Evolutionary conservation across 73 alveolate species (phyloP).

Genomic region (Loxodes magnus): DNA sequence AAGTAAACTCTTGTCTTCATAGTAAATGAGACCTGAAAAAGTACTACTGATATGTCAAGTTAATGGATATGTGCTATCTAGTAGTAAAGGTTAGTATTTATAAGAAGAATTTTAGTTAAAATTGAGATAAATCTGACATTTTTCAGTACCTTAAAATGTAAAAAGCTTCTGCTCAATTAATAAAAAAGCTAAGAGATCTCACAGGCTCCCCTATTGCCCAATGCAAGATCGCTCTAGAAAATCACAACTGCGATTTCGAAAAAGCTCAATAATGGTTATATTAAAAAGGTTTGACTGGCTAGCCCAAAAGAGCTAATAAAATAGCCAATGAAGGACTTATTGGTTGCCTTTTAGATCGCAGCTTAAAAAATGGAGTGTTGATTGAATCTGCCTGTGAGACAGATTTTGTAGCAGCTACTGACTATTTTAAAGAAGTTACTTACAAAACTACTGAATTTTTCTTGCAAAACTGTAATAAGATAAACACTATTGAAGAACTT

Average conservation of each 20-base stretch:
- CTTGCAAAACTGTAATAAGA: too few species aligned
- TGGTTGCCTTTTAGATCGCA: constrained; percentile 13
- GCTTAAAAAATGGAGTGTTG: constrained; percentile 17
- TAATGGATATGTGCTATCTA: too few species aligned
- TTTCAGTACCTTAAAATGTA: neutral
- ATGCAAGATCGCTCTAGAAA: constrained; percentile 46
- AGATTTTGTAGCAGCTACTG: constrained; percentile 54
- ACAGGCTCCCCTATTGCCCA: constrained; percentile 47
- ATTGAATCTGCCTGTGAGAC: constrained; percentile 52
- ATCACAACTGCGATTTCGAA: constrained; percentile 31
- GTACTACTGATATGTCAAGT: too few species aligned
- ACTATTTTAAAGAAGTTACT: constrained; percentile 17
- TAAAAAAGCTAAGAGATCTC: constrained; percentile 36
- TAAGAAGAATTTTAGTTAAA: too few species aligned
- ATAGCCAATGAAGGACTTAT: constrained; percentile 35
- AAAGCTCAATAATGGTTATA: constrained; percentile 43
- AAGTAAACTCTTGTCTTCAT: too few species aligned
- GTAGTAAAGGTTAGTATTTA: too few species aligned
- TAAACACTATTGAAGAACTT: too few species aligned
- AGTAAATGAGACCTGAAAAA: too few species aligned
- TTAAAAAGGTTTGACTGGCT: constrained; percentile 38
- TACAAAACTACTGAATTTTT: too few species aligned
- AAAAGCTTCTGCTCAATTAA: constrained; percentile 13
- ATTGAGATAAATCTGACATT: neutral
- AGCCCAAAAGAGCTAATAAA: constrained; percentile 27